Conservation (phyloP, 2,329 filamentous ascomycete species). For the Cordyceps farinosa region DNA sequence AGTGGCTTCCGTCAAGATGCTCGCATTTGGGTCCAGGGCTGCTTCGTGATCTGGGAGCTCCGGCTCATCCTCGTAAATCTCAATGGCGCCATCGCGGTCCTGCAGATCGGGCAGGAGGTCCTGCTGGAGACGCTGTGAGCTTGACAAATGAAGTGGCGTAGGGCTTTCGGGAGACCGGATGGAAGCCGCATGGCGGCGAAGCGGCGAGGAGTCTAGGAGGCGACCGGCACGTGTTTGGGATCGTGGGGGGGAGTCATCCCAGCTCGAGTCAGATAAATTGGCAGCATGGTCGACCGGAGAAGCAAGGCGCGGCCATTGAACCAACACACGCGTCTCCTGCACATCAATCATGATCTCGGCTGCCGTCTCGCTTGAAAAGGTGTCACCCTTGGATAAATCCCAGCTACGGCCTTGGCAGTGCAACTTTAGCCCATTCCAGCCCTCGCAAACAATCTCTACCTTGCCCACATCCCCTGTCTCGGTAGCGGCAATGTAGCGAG, state of each 20-base stretch:
- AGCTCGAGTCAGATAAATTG: slow-evolving; percentile 63
- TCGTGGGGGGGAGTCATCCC: slow-evolving; percentile 59
- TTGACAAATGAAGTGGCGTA: slow-evolving; percentile 44
- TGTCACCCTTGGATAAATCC: slow-evolving; percentile 82
- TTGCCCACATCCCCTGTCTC: slow-evolving; percentile 67
- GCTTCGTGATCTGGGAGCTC: slow-evolving; percentile 35
- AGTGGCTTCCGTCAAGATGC: slow-evolving; percentile 49
- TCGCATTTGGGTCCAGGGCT: slow-evolving; percentile 33
- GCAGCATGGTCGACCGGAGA: slow-evolving; percentile 39
- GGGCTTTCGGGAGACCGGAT: slow-evolving; percentile 74
- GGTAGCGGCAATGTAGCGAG: slow-evolving; percentile 70
- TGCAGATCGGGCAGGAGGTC: slow-evolving; percentile 38
- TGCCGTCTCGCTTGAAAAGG: slow-evolving; percentile 85
- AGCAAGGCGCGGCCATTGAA: slow-evolving; percentile 73
- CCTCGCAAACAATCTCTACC: slow-evolving; percentile 85
- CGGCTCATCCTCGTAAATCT: slow-evolving; percentile 70
- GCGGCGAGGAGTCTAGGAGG: slow-evolving; percentile 57
- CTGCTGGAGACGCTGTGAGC: slow-evolving; percentile 45
- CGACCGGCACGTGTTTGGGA: slow-evolving; percentile 30
- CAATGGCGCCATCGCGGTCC: slow-evolving; percentile 45
- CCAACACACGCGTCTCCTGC: slow-evolving; percentile 82
- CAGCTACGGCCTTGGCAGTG: slow-evolving; percentile 86
- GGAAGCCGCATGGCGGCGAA: slow-evolving; percentile 49
- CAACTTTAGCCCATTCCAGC: slow-evolving; percentile 93
- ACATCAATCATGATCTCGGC: slow-evolving; percentile 94